Evolutionary conservation across 352 stramenopile genomes (phyloP).

Genomic region (Aphanomyces cochlioides): DNA sequence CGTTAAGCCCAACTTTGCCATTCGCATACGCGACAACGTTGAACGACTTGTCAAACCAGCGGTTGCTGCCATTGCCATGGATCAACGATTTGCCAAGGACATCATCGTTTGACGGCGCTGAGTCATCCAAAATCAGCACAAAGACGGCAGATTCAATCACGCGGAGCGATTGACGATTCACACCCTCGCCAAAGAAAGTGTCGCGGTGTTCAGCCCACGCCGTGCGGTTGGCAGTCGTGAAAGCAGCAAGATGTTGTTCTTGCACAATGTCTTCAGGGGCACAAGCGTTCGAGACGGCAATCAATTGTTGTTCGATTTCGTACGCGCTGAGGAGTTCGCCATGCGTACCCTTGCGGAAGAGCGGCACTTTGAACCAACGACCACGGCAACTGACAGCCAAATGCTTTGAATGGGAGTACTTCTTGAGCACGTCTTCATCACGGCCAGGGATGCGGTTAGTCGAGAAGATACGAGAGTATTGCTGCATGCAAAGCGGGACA

Average conservation of each 20-base stretch:
- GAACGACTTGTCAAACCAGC: conserved; percentile 98
- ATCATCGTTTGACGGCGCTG: conserved; percentile 53
- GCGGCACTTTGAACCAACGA: conserved; percentile 85
- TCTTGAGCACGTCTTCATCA: conserved; percentile 77
- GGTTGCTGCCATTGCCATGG: conserved; percentile 87
- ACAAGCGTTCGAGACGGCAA: conserved; percentile 53
- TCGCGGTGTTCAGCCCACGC: conserved; percentile 87
- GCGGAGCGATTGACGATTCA: conserved; percentile 84
- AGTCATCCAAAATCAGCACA: conserved; percentile 68
- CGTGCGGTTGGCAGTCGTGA: conserved; percentile 81
- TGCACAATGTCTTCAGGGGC: conserved; percentile 44
- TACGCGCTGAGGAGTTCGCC: conserved; percentile 67
- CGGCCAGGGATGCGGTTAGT: conserved; percentile 85
- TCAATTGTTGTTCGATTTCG: conserved; percentile 77
- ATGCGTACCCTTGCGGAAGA: conserved; percentile 76
- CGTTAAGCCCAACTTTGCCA: conserved; percentile 90
- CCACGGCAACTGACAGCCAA: conserved; percentile 82
- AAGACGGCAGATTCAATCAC: conserved; percentile 76
- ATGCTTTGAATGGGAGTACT: conserved; percentile 80
- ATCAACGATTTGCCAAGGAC: conserved; percentile 74
- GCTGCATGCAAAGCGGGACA: conserved; percentile 87
- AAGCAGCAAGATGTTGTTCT: conserved; percentile 45
- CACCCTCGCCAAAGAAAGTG: conserved; percentile 78
- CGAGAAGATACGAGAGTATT: conserved; percentile 88
- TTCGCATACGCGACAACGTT: conserved; percentile 95